A percentile compares a stretch with the other conserved stretches of the same genome.
Evolutionary conservation across 148 eudicot genomes (phyloP).

Genomic region (Cornus controversa): DNA sequence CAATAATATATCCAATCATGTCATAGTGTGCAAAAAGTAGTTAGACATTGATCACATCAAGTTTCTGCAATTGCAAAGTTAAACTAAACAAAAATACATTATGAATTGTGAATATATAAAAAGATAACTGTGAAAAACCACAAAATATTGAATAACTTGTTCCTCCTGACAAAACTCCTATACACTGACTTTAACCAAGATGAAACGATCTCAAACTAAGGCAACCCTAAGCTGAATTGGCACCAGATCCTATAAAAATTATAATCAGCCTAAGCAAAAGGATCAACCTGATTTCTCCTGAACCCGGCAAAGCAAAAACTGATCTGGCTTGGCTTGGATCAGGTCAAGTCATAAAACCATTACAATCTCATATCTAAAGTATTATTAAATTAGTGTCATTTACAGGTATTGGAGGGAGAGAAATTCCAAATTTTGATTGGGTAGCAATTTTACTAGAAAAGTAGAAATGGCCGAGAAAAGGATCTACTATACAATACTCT

Average conservation of each 20-base stretch:
- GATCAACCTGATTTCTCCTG: too few relatives aligned
- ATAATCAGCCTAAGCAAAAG: not conserved
- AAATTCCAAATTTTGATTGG: not conserved
- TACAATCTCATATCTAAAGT: not conserved
- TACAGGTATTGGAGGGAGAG: not conserved
- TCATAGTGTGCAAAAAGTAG: not conserved
- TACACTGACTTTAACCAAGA: not conserved
- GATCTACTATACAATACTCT: not conserved
- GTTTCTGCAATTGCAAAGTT: not conserved
- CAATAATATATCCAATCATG: slow-evolving; percentile 16
- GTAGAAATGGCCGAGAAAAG: not conserved
- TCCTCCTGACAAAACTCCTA: not conserved
- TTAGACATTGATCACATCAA: not conserved
- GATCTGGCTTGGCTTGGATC: not conserved
- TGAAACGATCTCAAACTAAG: not conserved
- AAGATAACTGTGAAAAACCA: not conserved
- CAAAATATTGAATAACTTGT: not conserved
- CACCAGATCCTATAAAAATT: not conserved
- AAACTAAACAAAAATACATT: not conserved
- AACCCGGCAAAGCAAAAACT: not conserved
- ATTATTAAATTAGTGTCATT: too few relatives aligned
- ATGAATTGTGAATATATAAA: not conserved
- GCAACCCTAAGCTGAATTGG: not conserved
- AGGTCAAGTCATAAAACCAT: not conserved
- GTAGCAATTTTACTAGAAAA: not conserved